Evolutionary conservation across 176 grass and related monocot genomes (phyloP).

Genomic region (Puya raimondii): DNA sequence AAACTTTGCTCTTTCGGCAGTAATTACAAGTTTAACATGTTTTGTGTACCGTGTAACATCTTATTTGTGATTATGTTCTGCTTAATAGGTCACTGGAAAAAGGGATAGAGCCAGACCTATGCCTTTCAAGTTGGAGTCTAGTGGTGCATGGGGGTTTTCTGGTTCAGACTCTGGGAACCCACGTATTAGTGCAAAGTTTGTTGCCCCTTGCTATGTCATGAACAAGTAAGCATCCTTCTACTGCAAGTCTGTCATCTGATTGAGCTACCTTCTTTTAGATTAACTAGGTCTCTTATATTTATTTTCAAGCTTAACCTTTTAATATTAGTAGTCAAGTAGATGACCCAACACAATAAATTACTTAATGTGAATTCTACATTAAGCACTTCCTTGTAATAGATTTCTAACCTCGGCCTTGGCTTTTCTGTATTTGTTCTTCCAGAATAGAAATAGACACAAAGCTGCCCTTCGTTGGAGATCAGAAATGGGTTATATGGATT

Average conservation of each 20-base stretch:
- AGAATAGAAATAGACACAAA: constrained; percentile 99
- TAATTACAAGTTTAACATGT: too few species aligned
- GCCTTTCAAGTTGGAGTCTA: constrained; percentile 91
- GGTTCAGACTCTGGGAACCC: constrained; percentile 81
- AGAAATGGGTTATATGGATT: constrained; percentile 99
- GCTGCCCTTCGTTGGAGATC: constrained; percentile 75
- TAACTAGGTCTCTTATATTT: too few species aligned
- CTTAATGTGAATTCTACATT: background rate
- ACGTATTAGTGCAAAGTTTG: constrained; percentile 64
- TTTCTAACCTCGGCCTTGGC: background rate
- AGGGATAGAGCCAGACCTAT: constrained; percentile 89
- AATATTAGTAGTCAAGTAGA: background rate
- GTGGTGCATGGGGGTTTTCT: constrained; percentile 87
- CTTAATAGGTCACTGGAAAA: constrained; percentile 75
- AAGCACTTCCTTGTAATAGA: background rate
- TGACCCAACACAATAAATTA: constrained; percentile 4
- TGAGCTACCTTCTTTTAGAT: too few species aligned
- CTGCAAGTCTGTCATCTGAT: background rate
- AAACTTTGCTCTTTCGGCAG: too few species aligned
- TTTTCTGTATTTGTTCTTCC: constrained; percentile 11
- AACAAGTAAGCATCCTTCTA: constrained; percentile 64
- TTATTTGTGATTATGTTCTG: background rate
- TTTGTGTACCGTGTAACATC: background rate
- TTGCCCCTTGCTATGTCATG: constrained; percentile 80
- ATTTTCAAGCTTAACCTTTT: too few species aligned